Evolutionary conservation across 257 asterid genomes (phyloP), one percentile per base, ranked within the genome.

Genomic region (Solanum medicagineum): DNA sequence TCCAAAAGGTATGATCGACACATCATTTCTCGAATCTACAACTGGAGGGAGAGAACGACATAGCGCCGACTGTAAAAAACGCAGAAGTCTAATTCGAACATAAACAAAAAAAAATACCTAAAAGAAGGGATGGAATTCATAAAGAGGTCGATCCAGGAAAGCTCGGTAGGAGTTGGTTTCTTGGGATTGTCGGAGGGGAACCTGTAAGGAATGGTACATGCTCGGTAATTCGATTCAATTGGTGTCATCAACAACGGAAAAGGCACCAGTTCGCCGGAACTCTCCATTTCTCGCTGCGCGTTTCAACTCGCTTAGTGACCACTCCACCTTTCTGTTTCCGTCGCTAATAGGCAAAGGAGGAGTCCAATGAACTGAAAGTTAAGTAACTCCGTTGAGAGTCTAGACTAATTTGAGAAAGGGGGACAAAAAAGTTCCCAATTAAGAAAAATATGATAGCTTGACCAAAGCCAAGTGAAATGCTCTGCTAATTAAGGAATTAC

Each of bases 171-270:
- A 6, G 98, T 95, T 62, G 97, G 89, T 87, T 90, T 97, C 84
- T 91, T 93, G 42, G 98, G 97, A 88, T 95, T 92, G 87, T 92
- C 96, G 84, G 98, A 93, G 81, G 98, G 98, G 92, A 92, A 95
- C 77, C 98, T 90, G 87, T 90, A 94, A 15, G 98, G 98, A 40
- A 97, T 97, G 44, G 95, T 95, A 88, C 94, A 94, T n/a, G 98
- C 95, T 87, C 98, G 90, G 93, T 97, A 97, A 86, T 90, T 93
- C 36, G 94, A 90, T 66, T 94, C 97, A 81, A 79, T 79, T 24
- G 83, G 83, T 17, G 87, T 88, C 74, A 47, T 65, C 90, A 97
- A 57, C 87, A 90, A 83, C 4, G 99, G 99, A 81, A 97, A 91
- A 65, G 90, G 62, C 84, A 95, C 97, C 91, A 95, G 66, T 91